Evolutionary conservation across 768 basidiomycete genomes (phyloP), one percentile per base, ranked within the genome.

Genomic region (Pleurotus pulmonarius): DNA sequence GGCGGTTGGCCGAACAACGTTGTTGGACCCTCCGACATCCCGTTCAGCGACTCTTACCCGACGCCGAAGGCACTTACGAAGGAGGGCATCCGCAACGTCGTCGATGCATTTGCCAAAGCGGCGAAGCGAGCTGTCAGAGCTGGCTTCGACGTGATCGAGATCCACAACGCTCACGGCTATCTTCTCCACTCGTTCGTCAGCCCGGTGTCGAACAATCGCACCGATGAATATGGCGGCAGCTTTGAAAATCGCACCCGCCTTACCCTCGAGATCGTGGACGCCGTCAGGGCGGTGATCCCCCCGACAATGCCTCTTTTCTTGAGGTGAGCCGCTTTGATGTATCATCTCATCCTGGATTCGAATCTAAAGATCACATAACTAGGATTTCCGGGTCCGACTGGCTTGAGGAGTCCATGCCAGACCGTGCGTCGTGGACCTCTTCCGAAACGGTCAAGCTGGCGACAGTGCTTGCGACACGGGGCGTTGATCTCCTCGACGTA

Each of bases 401-500:
- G 85, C 70, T 88, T 6, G 83, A 85, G 60, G 75, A 81, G 56
- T 71, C 75, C 3, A 68, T 80, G 1, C 81, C 83, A 0, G 70
- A 86, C 56, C 82, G 87, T 59, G 77, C 79, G 9, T 82, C 81
- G 5, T 90, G 91, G 90, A 78, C 80, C 13, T 59, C 80, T 1
- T 82, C 87, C 65, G 90, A 92, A 64, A 88, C 86, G 1, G 81
- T 80, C 20, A 71, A 77, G 29, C 72, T 92, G 20, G 81, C 84
- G 2, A 70, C 74, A 15, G 77, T 85, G 59, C 76, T 92, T 15
- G 75, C 74, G 15, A 76, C 80, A 12, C 77, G 83, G 44, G 89
- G 89, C 4, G 79, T 92, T 51, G 92, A 92, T 67, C 72, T 93
- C 37, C 69, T 93, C 46, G 91, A 93, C 61, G 79, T 89, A 37